phyloP scores from a whole-genome alignment of 2,329 filamentous ascomycete genomes.

The Xylaria sp. region DNA sequence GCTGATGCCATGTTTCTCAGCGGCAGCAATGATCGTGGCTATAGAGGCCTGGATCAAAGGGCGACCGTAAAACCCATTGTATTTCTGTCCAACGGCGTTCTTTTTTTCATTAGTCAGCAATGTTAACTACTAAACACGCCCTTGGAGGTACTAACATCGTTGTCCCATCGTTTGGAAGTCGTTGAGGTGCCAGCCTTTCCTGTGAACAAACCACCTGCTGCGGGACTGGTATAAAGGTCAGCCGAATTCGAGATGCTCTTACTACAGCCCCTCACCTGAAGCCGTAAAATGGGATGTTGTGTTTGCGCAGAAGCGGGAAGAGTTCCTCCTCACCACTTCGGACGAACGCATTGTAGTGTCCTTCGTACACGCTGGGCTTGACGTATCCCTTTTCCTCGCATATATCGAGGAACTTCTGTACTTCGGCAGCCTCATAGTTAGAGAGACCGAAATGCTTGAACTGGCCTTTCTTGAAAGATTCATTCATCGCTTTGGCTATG shows the following conservation, averaged over 20 bases:
- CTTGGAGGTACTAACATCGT: slow-evolving; percentile 15
- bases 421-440: slow-evolving; percentile 58
- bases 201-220: slow-evolving; percentile 40
- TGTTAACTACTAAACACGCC: not conserved
- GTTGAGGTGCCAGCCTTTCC: slow-evolving; percentile 36
- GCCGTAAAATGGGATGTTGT: slow-evolving; percentile 56
- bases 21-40: slow-evolving; percentile 43
- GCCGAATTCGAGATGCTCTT: not conserved
- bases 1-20: slow-evolving; percentile 50
- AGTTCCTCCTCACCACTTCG: slow-evolving; percentile 55
- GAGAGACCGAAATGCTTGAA: slow-evolving; percentile 56
- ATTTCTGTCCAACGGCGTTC: slow-evolving; percentile 23
- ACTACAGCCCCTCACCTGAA: slow-evolving; percentile 48
- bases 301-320: slow-evolving; percentile 54
- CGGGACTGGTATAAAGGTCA: slow-evolving; percentile 23
- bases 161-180: slow-evolving; percentile 29
- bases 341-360: slow-evolving; percentile 58
- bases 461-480: slow-evolving; percentile 48
- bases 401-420: slow-evolving; percentile 55
- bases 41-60: slow-evolving; percentile 45
- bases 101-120: slow-evolving; percentile 10
- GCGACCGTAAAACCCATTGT: slow-evolving; percentile 29
- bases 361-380: slow-evolving; percentile 59
- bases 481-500: slow-evolving; percentile 54
- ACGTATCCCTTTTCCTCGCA: slow-evolving; percentile 55